A percentile compares a stretch with the other conserved stretches of the same genome.
Evolutionary conservation across 495 filamentous ascomycete species (phyloP).

Genomic region (Tuber umbilicatum): DNA sequence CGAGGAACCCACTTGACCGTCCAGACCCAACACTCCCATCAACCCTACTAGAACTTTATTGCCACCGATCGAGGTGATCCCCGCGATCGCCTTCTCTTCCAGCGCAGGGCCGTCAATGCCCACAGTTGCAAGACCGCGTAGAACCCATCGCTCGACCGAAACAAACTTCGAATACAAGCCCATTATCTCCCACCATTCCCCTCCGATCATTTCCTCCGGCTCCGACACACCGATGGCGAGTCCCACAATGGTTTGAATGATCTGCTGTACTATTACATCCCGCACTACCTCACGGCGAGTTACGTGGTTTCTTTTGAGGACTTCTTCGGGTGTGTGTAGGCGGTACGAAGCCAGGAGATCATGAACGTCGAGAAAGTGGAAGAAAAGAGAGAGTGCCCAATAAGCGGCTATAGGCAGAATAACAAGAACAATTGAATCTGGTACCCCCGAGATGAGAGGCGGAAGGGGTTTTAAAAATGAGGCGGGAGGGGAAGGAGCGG

Average conservation of each 20-base stretch:
- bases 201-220: constrained; percentile 57
- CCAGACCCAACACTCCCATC: constrained; percentile 47
- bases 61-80: constrained; percentile 29
- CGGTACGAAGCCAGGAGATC: constrained; percentile 81
- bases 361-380: constrained; percentile 73
- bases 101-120: constrained; percentile 52
- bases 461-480: constrained; percentile 62
- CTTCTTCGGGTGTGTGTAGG: constrained; percentile 84
- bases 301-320: constrained; percentile 78
- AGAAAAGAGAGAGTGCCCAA: constrained; percentile 79
- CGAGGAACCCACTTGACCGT: constrained; percentile 44
- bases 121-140: constrained; percentile 44
- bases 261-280: constrained; percentile 81
- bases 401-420: constrained; percentile 76
- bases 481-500: constrained; percentile 68
- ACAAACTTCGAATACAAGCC: constrained; percentile 35
- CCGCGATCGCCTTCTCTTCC: constrained; percentile 34
- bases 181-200: constrained; percentile 68
- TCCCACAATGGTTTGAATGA: constrained; percentile 70
- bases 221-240: constrained; percentile 59
- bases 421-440: constrained; percentile 69
- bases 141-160: constrained; percentile 30
- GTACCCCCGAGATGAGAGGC: constrained; percentile 67
- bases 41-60: constrained; percentile 18
- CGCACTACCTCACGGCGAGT: constrained; percentile 71